These are phyloP conservation scores for bread wheat (Triticum aestivum) DNA, from an alignment of 176 grass and related monocot genomes.

Conservation along the genomic window IWGSC_CS_RefSeq_v2.1 NC_057795.1:596469285-596469784, in stretches of 20 bases:
- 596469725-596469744: background rate
- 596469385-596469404: background rate
- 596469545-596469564: background rate
- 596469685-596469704: background rate
- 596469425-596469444: background rate
- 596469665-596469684: background rate
- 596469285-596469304: background rate
- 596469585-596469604: background rate
- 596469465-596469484: background rate
- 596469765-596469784: background rate
- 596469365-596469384: background rate
- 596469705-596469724: background rate
- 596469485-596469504: background rate
- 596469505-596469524: background rate
- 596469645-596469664: background rate
- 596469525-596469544: slow-evolving; percentile 1
- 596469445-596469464: background rate
- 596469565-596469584: background rate
- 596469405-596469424: background rate
- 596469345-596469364: background rate
- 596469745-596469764: background rate
- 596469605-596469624: background rate
- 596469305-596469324: background rate
- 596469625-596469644: background rate
- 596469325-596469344: background rate